Conservation (phyloP, 2,329 filamentous ascomycete genomes). For the Beauveria sp. region DNA sequence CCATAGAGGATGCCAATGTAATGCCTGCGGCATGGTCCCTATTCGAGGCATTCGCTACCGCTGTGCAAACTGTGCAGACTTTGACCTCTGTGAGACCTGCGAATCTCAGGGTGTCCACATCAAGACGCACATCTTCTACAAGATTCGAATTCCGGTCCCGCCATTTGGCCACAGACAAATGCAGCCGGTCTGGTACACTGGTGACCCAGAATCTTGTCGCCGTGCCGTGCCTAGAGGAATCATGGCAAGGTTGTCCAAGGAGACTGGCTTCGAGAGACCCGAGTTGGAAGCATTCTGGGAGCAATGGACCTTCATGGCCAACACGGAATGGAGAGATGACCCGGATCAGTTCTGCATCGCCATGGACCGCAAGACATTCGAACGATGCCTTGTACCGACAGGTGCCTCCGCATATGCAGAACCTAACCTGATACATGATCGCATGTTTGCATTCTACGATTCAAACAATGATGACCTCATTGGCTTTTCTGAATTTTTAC, state of each 20-base stretch:
- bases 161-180: conserved; percentile 74
- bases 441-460: conserved; percentile 96
- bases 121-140: conserved; percentile 95
- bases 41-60: conserved; percentile 90
- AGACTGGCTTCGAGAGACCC: conserved; percentile 74
- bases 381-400: conserved; percentile 81
- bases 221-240: conserved; percentile 59
- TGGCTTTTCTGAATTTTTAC: conserved; percentile 84
- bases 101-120: conserved; percentile 71
- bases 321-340: conserved; percentile 74
- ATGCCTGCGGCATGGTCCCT: conserved; percentile 77
- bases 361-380: conserved; percentile 89
- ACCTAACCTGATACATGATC: conserved; percentile 87
- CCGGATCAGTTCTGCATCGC: conserved; percentile 70
- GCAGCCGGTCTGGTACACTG: conserved; percentile 80
- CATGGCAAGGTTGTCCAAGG: conserved; percentile 59
- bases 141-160: conserved; percentile 83
- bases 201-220: conserved; percentile 67
- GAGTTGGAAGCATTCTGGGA: conserved; percentile 94
- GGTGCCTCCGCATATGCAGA: conserved; percentile 68
- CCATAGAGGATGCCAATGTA: conserved; percentile 87
- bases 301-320: conserved; percentile 92
- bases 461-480: conserved; percentile 83
- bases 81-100: conserved; percentile 90
- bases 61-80: conserved; percentile 93